A percentile compares a stretch with the other conserved stretches of the same genome.
Conservation (phyloP, 2,329 filamentous ascomycete species). For the Paraphoma sp. region DNA sequence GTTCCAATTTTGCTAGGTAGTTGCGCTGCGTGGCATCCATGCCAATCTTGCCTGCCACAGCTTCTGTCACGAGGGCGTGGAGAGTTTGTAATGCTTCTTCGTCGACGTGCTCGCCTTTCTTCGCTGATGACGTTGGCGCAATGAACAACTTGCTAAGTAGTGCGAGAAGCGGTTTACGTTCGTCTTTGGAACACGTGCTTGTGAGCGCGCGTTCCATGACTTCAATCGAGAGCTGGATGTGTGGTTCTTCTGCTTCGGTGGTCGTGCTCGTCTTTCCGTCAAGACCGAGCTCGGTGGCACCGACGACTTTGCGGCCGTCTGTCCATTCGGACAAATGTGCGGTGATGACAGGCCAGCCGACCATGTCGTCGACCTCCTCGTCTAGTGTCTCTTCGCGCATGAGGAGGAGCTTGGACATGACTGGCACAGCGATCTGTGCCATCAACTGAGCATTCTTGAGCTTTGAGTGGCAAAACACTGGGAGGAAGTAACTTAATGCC, state of each 20-base stretch:
- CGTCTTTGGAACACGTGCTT: conserved; percentile 73
- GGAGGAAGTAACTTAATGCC: conserved; percentile 89
- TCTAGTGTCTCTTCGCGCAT: conserved; percentile 71
- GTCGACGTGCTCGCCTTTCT: conserved; percentile 28
- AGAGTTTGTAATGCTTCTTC: conserved; percentile 39
- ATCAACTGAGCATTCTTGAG: conserved; percentile 83
- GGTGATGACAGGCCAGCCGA: conserved; percentile 77
- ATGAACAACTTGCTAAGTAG: conserved; percentile 85
- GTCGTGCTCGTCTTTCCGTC: conserved; percentile 61
- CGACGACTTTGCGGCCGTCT: conserved; percentile 78
- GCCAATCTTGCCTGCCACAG: conserved; percentile 57
- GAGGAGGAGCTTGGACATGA: conserved; percentile 72
- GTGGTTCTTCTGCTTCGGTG: conserved; percentile 74
- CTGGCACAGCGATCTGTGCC: conserved; percentile 74
- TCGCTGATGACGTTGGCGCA: conserved; percentile 59
- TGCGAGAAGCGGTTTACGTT: conserved; percentile 71
- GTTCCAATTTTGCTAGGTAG: conserved; percentile 61
- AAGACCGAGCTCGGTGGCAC: conserved; percentile 60
- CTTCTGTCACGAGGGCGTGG: conserved; percentile 55
- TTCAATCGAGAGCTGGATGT: conserved; percentile 78
- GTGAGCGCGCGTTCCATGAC: conserved; percentile 77
- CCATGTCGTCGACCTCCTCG: conserved; percentile 74
- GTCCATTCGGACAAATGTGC: conserved; percentile 93
- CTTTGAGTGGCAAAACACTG: conserved; percentile 89
- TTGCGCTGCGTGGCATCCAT: conserved; percentile 61